phyloP scores from a whole-genome alignment of 73 alveolate species.

The Diophrys appendiculata region DNA sequence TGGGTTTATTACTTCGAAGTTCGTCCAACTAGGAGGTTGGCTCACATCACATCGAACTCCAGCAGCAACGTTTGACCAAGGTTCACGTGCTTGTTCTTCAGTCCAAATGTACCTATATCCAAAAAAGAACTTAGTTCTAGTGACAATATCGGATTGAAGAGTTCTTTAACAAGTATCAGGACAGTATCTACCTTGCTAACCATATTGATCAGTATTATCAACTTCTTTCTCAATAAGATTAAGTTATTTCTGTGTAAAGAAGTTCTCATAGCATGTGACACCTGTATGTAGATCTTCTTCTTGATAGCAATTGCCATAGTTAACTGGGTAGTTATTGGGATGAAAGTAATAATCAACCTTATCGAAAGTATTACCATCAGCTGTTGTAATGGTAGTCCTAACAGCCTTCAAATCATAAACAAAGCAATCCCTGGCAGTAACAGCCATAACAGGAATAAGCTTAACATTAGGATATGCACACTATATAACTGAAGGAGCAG shows the following conservation, averaged over 20 bases:
- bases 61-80: constrained; percentile 79
- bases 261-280: constrained; percentile 62
- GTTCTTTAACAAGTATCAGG: constrained; percentile 87
- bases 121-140: constrained; percentile 87
- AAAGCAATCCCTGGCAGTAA: constrained; percentile 83
- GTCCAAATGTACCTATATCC: constrained; percentile 90
- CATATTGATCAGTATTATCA: constrained; percentile 65
- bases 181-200: constrained; percentile 46
- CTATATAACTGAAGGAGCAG: too few species aligned
- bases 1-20: constrained; percentile 39
- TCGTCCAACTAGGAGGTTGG: constrained; percentile 80
- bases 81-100: constrained; percentile 68
- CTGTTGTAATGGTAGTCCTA: constrained; percentile 25
- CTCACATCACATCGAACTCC: constrained; percentile 90
- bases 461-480: too few species aligned
- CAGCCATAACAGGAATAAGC: constrained; percentile 68
- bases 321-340: constrained; percentile 64
- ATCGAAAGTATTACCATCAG: constrained; percentile 25
- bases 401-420: constrained; percentile 71
- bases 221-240: constrained; percentile 54
- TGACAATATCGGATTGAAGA: constrained; percentile 50
- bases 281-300: constrained; percentile 55
- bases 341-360: constrained; percentile 68
- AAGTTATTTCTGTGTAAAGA: constrained; percentile 73
- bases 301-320: constrained; percentile 52